These are phyloP conservation scores for Musa troglodytarum DNA, from an alignment of 176 grass and related monocot genomes.

Conservation along the genomic window DNA sequence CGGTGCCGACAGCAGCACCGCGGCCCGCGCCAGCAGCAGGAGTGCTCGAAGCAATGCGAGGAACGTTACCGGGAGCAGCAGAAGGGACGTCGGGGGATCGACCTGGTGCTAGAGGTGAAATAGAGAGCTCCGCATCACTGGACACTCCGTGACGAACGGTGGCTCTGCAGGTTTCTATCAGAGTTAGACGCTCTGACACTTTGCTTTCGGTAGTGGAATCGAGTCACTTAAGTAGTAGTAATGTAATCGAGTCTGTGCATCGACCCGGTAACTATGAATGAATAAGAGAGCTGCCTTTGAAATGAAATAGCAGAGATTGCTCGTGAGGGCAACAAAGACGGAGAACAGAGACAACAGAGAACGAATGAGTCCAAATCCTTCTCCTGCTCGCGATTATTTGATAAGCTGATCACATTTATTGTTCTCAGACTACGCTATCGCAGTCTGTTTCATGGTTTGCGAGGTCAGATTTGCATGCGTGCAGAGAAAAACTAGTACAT, in stretches of 20 bases:
- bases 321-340: too few relatives aligned
- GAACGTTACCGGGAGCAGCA: background rate
- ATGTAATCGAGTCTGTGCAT: too few relatives aligned
- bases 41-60: background rate
- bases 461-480: background rate
- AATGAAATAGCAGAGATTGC: too few relatives aligned
- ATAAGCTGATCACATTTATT: too few relatives aligned
- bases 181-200: background rate
- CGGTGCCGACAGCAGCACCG: background rate
- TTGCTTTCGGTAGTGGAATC: background rate
- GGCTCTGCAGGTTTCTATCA: background rate
- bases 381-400: too few relatives aligned
- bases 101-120: background rate
- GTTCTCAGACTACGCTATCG: too few relatives aligned
- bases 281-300: too few relatives aligned
- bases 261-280: too few relatives aligned
- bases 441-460: too few relatives aligned
- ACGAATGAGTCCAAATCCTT: too few relatives aligned
- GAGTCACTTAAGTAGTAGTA: too few relatives aligned
- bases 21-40: background rate
- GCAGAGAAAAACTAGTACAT: background rate
- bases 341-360: too few relatives aligned
- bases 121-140: background rate
- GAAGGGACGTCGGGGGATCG: background rate
- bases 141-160: background rate